Evolutionary conservation across 129 eudicot genomes (phyloP), one percentile per base, ranked within the genome.

Genomic region (Flaveria sonorensis): DNA sequence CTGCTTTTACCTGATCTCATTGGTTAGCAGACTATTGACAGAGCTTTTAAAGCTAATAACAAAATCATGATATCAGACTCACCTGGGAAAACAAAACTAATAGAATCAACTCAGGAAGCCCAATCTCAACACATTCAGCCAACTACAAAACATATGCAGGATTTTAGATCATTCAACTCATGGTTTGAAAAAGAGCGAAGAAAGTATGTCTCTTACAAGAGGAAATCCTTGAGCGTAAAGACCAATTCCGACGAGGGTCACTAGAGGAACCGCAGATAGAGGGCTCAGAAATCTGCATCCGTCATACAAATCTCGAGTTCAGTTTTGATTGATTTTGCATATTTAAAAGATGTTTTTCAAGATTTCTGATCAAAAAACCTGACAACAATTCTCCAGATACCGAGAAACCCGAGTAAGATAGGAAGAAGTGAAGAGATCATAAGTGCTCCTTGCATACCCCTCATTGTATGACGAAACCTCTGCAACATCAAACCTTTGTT

Each of bases 191-290:
- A 1, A 10, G 39, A 63, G 80, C 7, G 20, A 15, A 36, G 43
- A 4, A 20, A 39, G 73, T n/a, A 36, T 16, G 42, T n/a, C 42
- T 20, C 80, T 61, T 87, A 94, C 99, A 79, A 83, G 83, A 5
- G 97, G 97, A 40, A 91, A 95, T 42, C 99, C 99, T 61, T 75
- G 88, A n/a, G 85, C 85, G 40, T 86, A 95, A 45, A 95, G 90
- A 65, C 99, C 99, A 61, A 95, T 75, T 45, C 99, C 99, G 26
- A 87, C 92, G 3, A 95, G 94, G 10, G 90, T 82, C 32, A 95
- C 89, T 26, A 91, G 79, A 80, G 99, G 99, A 81, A 89, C 93
- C 30, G 97, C 97, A 50, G 99, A 88, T 75, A 95, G 92, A 30
- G 99, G 99, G 79, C 92, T 89, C 70, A 95, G 61, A 67, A 89